Evolutionary conservation across 1,139 yeast species (phyloP).

Genomic region (Taphrina confusa): DNA sequence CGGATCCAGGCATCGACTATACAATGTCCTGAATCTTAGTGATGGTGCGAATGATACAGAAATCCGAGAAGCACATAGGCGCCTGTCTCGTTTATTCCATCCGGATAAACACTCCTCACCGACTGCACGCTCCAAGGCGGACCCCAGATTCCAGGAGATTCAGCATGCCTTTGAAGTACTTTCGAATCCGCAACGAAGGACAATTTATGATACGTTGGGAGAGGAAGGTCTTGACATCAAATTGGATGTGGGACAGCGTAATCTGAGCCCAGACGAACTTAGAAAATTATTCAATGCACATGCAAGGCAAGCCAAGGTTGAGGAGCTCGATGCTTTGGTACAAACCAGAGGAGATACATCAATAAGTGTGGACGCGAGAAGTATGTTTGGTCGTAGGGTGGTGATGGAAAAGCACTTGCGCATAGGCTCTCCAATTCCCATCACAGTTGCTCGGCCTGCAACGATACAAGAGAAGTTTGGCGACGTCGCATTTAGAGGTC

Average conservation of each 20-base stretch:
- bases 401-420: conserved; percentile 24
- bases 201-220: conserved; percentile 62
- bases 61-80: conserved; percentile 34
- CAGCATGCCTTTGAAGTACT: conserved; percentile 64
- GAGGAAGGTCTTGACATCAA: conserved; percentile 45
- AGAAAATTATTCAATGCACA: conserved; percentile 10
- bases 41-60: conserved; percentile 30
- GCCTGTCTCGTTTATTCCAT: conserved; percentile 34
- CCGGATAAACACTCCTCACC: conserved; percentile 36
- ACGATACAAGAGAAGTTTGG: conserved; percentile 18
- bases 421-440: conserved; percentile 13
- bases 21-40: conserved; percentile 12
- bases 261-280: conserved; percentile 34
- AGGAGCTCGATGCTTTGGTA: conserved; percentile 31
- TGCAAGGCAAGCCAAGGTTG: conserved; percentile 29
- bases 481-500: conserved; percentile 17
- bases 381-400: conserved; percentile 25
- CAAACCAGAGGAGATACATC: conserved; percentile 27
- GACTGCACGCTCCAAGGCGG: conserved; percentile 11
- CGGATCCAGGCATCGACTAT: conserved; percentile 7
- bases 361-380: conserved; percentile 22
- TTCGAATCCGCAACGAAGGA: conserved; percentile 60
- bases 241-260: conserved; percentile 33
- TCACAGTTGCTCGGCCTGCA: conserved; percentile 27
- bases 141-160: conserved; percentile 29